A percentile compares a stretch with the other conserved stretches of the same genome.
Conservation (phyloP, 163 green algal genomes). For the Scenedesmus sp. region DNA sequence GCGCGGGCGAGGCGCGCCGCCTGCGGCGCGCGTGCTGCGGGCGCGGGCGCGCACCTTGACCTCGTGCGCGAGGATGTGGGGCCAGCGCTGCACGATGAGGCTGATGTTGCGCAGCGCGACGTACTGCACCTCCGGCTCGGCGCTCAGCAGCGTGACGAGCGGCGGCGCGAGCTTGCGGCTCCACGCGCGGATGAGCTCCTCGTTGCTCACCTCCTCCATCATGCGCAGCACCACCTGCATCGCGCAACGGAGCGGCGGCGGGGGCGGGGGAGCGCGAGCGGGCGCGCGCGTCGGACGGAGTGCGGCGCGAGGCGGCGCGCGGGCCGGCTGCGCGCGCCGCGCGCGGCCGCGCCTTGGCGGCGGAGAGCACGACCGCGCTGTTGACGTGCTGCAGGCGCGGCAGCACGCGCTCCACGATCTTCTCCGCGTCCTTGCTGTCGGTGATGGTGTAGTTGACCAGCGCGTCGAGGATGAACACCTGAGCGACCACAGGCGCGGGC, state of each 20-base stretch:
- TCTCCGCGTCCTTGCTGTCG: conserved; percentile 89
- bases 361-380: conserved; percentile 95
- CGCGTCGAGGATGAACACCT: conserved; percentile 99
- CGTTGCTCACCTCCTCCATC: conserved; percentile 75
- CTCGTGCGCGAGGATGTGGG: conserved; percentile 88
- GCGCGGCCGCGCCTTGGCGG: conserved; percentile 84
- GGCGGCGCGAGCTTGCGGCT: conserved; percentile 94
- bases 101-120: conserved; percentile 98
- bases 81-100: conserved; percentile 91
- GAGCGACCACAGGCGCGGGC: too few relatives aligned
- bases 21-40: too few relatives aligned
- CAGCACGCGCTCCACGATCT: conserved; percentile 86
- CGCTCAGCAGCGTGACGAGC: conserved; percentile 95
- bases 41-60: conserved; percentile 97
- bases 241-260: not conserved
- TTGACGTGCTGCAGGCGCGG: conserved; percentile 98
- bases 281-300: too few relatives aligned
- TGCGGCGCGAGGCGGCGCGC: too few relatives aligned
- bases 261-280: not conserved
- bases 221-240: conserved; percentile 82
- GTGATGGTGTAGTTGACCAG: conserved; percentile 77
- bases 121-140: conserved; percentile 97
- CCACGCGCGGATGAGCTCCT: conserved; percentile 69
- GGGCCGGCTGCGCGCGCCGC: too few relatives aligned
- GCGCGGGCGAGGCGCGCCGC: too few relatives aligned